Base-by-base conservation (phyloP, 192 early-diverging fungal genomes). In the Linnemannia exigua region DNA sequence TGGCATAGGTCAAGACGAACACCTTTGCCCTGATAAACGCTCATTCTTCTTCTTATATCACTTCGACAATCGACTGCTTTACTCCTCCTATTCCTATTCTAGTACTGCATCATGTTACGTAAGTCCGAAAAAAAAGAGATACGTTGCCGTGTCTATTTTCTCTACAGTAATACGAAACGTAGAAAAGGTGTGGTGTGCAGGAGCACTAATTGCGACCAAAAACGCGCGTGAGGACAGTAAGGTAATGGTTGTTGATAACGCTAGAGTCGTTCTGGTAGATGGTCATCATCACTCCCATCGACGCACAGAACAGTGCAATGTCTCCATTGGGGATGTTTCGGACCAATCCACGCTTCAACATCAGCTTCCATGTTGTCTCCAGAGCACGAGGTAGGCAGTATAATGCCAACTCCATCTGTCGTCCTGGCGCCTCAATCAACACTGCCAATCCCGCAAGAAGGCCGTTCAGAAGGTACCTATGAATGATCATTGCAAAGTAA, bases 361-460 rank as follows among this genome's bases (percentile, higher is more conserved):
- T 19, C 47, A 86, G 22, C 16, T 92, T 91, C 95, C 95, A 97
- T 11, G 89, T 80, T 11, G 91, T 89, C 81, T 96, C 95, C 41
- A 97, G 61, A 0, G 95, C 95, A 51, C 96, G 92, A 54, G 96
- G 92, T 37, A 96, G 82, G 79, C 94, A 95, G 81, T 98, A 98
- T 83, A 98, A 87, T 19, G 92, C 95, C 48, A 98, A 88, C 79
- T 98, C 97, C 82, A 93, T 75, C 52, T 92, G 93, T 47, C 94
- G 91, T 8, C 92, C 90, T 19, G 88, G 89, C 8, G 90, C 87
- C 81, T 95, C 94, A 8, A 93, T 83, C n/a, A 95, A 80, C 46
- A 93, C 89, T 3, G 92, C 89, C 15, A 89, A 79, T 0, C 93
- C 93, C 28, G 90, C 87, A 1, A 91, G 61, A 17, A 92, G 61